Percentiles rank a stretch among this genome's conserved stretches.
These are phyloP conservation scores for Linnemannia schmuckeri DNA, from an alignment of 192 early-diverging fungal genomes.

Conservation along the genomic window DNA sequence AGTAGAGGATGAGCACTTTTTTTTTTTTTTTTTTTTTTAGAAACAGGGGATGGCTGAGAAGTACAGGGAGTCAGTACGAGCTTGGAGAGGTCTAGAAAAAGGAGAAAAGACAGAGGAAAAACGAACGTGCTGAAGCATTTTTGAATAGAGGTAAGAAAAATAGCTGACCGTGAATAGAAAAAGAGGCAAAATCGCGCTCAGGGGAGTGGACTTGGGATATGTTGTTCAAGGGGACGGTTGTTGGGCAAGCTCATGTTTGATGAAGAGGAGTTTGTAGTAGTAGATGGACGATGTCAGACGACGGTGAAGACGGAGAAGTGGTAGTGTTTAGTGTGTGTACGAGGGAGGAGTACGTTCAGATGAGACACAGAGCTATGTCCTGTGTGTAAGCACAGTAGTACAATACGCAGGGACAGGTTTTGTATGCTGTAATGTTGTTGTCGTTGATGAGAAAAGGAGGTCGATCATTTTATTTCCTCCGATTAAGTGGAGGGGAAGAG, in stretches of 20 bases:
- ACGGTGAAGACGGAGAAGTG: background rate
- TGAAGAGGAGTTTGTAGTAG: background rate
- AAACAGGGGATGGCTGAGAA: background rate
- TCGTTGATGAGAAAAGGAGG: slow-evolving; percentile 3
- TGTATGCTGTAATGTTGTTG: too few relatives aligned
- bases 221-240: background rate
- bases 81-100: background rate
- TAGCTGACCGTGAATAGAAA: background rate
- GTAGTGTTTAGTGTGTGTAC: background rate
- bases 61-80: too few relatives aligned
- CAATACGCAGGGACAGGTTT: too few relatives aligned
- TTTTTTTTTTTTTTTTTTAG: too few relatives aligned
- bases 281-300: background rate
- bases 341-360: background rate
- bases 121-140: background rate
- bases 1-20: too few relatives aligned
- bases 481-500: background rate
- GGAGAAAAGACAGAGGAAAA: background rate
- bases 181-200: background rate
- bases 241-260: background rate
- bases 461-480: background rate
- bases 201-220: too few relatives aligned
- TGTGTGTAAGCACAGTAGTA: too few relatives aligned
- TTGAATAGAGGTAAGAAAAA: background rate
- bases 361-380: too few relatives aligned